Evolutionary conservation across 441 rosid species (phyloP).

Genomic region (Erodium texanum): DNA sequence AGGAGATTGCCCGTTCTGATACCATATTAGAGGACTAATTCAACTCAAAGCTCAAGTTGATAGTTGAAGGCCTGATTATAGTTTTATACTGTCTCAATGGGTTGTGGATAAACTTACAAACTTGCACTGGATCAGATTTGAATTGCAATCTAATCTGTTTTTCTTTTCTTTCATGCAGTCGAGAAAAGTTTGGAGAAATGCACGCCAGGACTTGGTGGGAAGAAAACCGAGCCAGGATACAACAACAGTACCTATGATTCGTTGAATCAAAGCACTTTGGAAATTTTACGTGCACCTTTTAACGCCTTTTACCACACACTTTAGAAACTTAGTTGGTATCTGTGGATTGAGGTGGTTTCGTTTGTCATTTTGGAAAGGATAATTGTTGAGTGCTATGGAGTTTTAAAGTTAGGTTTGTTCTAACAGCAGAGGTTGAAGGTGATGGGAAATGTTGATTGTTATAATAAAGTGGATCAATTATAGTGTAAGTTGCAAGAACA

Average conservation of each 20-base stretch:
- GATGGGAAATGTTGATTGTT: not conserved
- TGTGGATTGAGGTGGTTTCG: not conserved
- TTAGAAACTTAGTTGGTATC: constrained; percentile 1
- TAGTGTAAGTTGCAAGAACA: not conserved
- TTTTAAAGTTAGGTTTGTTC: not conserved
- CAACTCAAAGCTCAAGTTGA: no score
- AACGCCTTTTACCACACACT: not conserved
- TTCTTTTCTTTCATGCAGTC: constrained; percentile 44
- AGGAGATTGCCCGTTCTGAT: no score
- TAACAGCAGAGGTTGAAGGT: not conserved
- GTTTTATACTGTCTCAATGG: not conserved
- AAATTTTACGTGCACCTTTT: constrained; percentile 11
- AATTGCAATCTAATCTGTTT: not conserved
- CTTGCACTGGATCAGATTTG: no score
- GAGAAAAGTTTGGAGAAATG: constrained; percentile 74
- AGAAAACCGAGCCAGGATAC: constrained; percentile 78
- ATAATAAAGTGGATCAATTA: not conserved
- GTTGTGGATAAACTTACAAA: not conserved
- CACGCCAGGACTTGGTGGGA: constrained; percentile 95
- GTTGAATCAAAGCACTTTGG: constrained; percentile 11
- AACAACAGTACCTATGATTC: constrained; percentile 68
- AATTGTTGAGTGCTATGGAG: not conserved
- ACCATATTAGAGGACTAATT: no score
- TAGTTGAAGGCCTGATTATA: no score
- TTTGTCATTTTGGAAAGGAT: not conserved